A percentile compares a stretch with the other conserved stretches of the same genome.
phyloP scores from a whole-genome alignment of 202 grass and related monocot genomes.

The Miscanthus sacchariflorus region DNA sequence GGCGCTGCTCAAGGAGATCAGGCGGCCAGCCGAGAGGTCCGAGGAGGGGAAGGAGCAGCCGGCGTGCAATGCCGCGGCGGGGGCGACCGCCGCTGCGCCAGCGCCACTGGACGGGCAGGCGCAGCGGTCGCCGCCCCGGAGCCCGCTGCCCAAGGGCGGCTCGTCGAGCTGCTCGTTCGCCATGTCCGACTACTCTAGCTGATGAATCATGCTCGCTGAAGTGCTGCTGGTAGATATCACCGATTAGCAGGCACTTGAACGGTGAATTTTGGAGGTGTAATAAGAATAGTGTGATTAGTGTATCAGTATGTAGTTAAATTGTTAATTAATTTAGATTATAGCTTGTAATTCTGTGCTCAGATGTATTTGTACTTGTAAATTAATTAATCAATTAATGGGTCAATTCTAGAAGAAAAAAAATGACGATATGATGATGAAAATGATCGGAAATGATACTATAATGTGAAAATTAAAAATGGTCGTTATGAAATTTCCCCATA shows the following conservation, averaged over 20 bases:
- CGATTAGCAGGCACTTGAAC: neutral
- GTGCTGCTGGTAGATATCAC: neutral
- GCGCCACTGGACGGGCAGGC: neutral
- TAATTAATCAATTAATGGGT: constrained; percentile 35
- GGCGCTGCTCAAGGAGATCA: constrained; percentile 78
- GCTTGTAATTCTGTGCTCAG: constrained; percentile 34
- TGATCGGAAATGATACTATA: neutral
- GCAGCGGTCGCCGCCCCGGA: constrained; percentile 45
- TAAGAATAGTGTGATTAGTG: constrained; percentile 48
- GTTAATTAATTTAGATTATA: constrained; percentile 39
- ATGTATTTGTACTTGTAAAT: constrained; percentile 47
- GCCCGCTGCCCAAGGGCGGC: constrained; percentile 44
- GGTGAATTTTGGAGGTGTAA: constrained; percentile 37
- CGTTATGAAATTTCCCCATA: neutral
- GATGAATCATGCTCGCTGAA: constrained; percentile 14
- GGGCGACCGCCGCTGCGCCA: neutral
- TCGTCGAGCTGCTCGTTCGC: constrained; percentile 89
- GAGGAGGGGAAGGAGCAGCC: constrained; percentile 63
- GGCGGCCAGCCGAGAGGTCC: constrained; percentile 35
- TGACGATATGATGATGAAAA: neutral
- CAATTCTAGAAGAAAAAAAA: neutral
- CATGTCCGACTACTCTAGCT: constrained; percentile 80
- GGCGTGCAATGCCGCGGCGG: neutral
- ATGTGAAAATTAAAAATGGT: too few relatives aligned
- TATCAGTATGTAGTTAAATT: constrained; percentile 35